Evolutionary conservation across 2,329 filamentous ascomycete species (phyloP), one percentile per base, ranked within the genome.

Genomic region (Neopestalotiopsis clavispora): DNA sequence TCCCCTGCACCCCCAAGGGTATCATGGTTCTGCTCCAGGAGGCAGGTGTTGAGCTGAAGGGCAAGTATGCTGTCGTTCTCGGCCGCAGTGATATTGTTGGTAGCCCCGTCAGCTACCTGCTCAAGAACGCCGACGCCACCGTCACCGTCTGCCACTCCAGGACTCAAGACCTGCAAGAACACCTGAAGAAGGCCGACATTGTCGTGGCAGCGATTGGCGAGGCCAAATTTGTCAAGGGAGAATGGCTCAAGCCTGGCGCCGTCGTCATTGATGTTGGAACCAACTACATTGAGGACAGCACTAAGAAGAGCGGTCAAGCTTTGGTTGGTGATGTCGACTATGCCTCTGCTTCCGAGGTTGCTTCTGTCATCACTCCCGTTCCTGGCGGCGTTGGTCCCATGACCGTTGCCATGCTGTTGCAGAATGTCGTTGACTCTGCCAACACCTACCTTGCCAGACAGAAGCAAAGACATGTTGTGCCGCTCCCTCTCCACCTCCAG

Each of bases 201-300:
- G 86, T 99, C 62, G 90, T 99, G 66, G 95, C 94, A 38, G 96
- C 96, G 68, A 97, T 99, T 80, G 96, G 96, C 40, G 87, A 94
- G 79, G 87, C 95, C 9, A 88, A 89, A 69, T 97, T 97, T 76
- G 91, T 99, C 77, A 95, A 96, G 83, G 96, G 95, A 72, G 94
- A 97, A 70, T 98, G 95, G 94, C 80, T 99, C 72, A 99, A 98
- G 86, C 90, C 92, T 20, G 96, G 95, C 45, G 94, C 89, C n/a
- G 92, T 99, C 5, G 94, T 99, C 56, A 97, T 99, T 76, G 96
- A 99, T 77, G 96, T 99, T 20, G 96, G 96, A 71, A 99, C 95
- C 73, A 99, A 99, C 85, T 98, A 94, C 85, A 91, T 98, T 68
- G 89, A 93, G 5, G 96, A 99, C 78, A 85, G 90, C 49, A 91